Evolutionary conservation across 2,329 filamentous ascomycete species (phyloP), one percentile per base, ranked within the genome.

Genomic region (Xylariaceae sp.): DNA sequence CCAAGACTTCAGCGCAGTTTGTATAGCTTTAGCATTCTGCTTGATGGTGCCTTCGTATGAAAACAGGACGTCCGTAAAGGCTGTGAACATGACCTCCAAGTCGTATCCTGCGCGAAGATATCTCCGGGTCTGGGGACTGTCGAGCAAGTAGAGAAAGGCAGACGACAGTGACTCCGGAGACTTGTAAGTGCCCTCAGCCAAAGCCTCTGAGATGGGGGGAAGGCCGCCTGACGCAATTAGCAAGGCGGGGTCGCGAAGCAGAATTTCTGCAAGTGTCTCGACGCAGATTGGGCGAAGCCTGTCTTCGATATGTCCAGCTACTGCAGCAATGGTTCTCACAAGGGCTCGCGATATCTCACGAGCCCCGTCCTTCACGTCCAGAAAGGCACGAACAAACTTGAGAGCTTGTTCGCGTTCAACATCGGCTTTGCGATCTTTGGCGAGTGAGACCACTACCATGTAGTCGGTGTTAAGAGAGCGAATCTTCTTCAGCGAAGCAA

Each of bases 401-500:
- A 99, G 76, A 12, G 94, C 94, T 71, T 99, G 94, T 70, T 99
- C 94, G 48, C 95, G 83, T 73, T 99, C 94, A 16, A 99, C 89
- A 61, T 93, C 92, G n/a, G 93, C 90, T 70, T 97, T 97, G 65
- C 89, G 88, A 69, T 97, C 94, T 68, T 97, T 97, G 59, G 95
- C 90, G 33, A 99, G 76, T 1, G 94, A 97, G 55, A 93, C 78
- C 38, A 96, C 90, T 28, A 97, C 92, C 17, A 97, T 77, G 63
- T 90, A 93, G 68, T 99, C 95, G 0, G 91, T 97, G 60, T 97
- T 92, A 17, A 97, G 75, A 13, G 81, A 81, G 50, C 93, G 84
- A 55, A 99, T 96, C 45, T 87, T 96, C 67, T 89, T 88, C 19
- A 99, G 78, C 3, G 94, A 99, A 43, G 86, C 86, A 33, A 91